Base-by-base conservation (phyloP, 192 early-diverging fungal species). In the Helicostylum pulchrum region DNA sequence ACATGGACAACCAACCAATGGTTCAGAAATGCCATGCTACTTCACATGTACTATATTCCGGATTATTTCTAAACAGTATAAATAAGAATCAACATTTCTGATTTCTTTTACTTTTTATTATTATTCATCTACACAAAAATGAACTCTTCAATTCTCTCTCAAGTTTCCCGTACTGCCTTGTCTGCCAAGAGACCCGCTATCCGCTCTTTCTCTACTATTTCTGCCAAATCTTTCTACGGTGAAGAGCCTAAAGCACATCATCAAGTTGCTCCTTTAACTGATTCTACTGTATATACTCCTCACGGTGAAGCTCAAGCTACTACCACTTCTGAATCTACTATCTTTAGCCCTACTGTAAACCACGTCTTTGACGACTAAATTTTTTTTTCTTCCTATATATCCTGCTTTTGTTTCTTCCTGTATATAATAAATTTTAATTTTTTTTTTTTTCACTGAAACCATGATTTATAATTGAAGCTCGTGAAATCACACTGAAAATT, bases 261-360 rank as follows among this genome's bases (percentile, higher is more conserved):
- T 21, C 61, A 62, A 51, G 48, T 50, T 17, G 61, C 61, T 50
- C 61, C 61, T 39, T 62, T 62, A 47, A 62, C 61, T n/a, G 34
- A 62, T 3, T 50, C 61, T 21, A 62, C 61, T 20, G 32, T 62
- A 47, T 62, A 62, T 49, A n/a, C 61, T 50, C 61, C 61, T 39
- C 61, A 50, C 7, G 61, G 61, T 50, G 44, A 26, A 14, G 23
- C 43, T 14, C 42, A 61, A 47, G n/a, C 44, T 11, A 39, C 2
- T 9, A 32, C n/a, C 36, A 23, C 26, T 21, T 3, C 12, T 10
- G 32, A 34, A n/a, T n/a, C 32, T 30, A 4, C 12, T 53, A 7
- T 36, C n/a, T 62, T 62, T 49, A 62, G 14, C 19, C 61, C 61
- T 36, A 20, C 20, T 11, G 61, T 62, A 7, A 62, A 62, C 30